phyloP scores from a whole-genome alignment of 164 flowering plant genomes.

The Taxillus chinensis region DNA sequence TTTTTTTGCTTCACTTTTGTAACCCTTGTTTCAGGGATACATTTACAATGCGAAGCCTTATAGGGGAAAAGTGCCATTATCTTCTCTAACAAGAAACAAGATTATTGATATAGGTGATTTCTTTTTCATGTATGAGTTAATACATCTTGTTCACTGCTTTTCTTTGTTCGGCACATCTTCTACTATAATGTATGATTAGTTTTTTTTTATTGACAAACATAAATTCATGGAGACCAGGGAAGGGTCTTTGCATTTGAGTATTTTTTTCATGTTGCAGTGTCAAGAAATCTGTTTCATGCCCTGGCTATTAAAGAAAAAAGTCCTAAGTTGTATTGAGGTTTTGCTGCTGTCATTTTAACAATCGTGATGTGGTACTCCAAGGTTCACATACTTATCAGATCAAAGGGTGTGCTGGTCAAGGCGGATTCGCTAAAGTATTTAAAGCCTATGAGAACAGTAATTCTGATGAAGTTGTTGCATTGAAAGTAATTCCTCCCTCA shows the following conservation, averaged over 20 bases:
- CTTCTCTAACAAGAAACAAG: conserved; percentile 65
- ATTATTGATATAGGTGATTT: conserved; percentile 61
- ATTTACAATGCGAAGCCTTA: conserved; percentile 41
- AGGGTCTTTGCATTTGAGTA: neutral
- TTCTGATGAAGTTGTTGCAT: conserved; percentile 78
- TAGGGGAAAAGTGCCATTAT: conserved; percentile 48
- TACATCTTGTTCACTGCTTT: neutral
- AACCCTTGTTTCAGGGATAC: conserved; percentile 59
- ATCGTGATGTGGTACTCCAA: conserved; percentile 16
- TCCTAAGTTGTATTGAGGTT: too few relatives aligned
- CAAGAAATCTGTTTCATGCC: too few relatives aligned
- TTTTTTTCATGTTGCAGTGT: neutral
- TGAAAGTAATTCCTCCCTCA: conserved; percentile 46
- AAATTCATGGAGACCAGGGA: neutral
- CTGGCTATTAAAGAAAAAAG: too few relatives aligned
- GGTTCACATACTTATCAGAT: conserved; percentile 82
- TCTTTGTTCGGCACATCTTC: neutral
- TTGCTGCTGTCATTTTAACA: neutral
- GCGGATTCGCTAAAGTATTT: conserved; percentile 89
- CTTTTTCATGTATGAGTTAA: neutral
- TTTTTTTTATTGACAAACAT: neutral
- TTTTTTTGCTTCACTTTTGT: neutral
- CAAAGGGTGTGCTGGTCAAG: conserved; percentile 90
- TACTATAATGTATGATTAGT: neutral
- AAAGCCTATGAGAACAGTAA: conserved; percentile 56